Percentiles rank a stretch among this genome's conserved stretches.
Evolutionary conservation across 805 yeast species (phyloP).

Genomic region (Candida pini): DNA sequence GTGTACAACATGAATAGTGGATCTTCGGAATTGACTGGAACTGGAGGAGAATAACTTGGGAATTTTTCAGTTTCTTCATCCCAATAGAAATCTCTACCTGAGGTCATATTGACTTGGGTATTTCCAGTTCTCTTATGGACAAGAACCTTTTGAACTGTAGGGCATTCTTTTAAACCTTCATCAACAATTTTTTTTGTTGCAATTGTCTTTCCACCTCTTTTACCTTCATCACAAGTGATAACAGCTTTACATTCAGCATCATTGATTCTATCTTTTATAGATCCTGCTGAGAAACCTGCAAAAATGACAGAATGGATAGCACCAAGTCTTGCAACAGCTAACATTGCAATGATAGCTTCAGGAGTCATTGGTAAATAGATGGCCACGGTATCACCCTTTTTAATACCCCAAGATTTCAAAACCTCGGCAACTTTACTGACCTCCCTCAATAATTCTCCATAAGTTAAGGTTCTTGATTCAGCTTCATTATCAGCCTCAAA

Average conservation of each 20-base stretch:
- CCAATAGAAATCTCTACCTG: conserved; percentile 73
- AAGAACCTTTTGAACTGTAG: conserved; percentile 61
- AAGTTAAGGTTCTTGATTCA: conserved; percentile 57
- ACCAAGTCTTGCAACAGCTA: conserved; percentile 77
- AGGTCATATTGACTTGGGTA: conserved; percentile 41
- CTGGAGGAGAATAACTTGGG: conserved; percentile 67
- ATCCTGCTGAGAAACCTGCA: conserved; percentile 77
- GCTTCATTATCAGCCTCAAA: conserved; percentile 80
- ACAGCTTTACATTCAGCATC: conserved; percentile 70
- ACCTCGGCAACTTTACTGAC: conserved; percentile 64
- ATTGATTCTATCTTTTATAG: conserved; percentile 63
- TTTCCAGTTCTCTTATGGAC: conserved; percentile 73
- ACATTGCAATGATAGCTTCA: conserved; percentile 66
- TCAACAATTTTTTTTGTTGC: conserved; percentile 80
- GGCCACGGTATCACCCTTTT: conserved; percentile 82
- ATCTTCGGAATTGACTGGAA: conserved; percentile 73
- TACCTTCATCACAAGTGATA: conserved; percentile 76
- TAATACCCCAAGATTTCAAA: conserved; percentile 61
- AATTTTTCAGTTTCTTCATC: conserved; percentile 62
- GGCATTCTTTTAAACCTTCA: conserved; percentile 65
- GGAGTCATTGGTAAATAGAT: conserved; percentile 85
- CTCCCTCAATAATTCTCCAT: conserved; percentile 63
- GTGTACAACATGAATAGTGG: conserved; percentile 77
- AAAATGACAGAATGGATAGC: conserved; percentile 82
- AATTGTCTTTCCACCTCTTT: conserved; percentile 77